These are phyloP conservation scores for Tetrapyrgos nigripes DNA, from an alignment of 1,284 basidiomycete species.

Conservation along the genomic window DNA sequence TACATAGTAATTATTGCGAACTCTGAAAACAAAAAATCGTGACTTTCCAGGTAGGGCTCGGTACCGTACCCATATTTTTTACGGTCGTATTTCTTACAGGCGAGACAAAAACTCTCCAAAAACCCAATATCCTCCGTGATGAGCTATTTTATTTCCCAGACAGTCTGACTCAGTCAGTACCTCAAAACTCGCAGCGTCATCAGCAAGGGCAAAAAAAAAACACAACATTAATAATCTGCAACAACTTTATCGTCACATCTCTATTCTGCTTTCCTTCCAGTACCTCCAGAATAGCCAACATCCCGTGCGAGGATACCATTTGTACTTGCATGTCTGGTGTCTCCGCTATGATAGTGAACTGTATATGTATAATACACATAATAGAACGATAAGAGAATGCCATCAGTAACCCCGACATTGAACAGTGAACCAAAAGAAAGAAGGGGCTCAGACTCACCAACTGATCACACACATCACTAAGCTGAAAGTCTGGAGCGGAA, in stretches of 20 bases:
- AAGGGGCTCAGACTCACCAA: too few relatives aligned
- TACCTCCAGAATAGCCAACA: slow-evolving; percentile 93
- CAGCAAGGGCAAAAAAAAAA: slow-evolving; percentile 27
- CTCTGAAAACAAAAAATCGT: too few relatives aligned
- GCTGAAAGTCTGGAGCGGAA: slow-evolving; percentile 77
- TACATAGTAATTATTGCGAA: too few relatives aligned
- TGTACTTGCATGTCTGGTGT: slow-evolving; percentile 91
- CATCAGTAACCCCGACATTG: too few relatives aligned
- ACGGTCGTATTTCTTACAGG: too few relatives aligned
- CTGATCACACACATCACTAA: slow-evolving; percentile 87
- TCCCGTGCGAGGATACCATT: slow-evolving; percentile 90
- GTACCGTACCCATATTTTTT: too few relatives aligned
- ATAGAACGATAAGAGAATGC: too few relatives aligned
- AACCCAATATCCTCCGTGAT: slow-evolving; percentile 86
- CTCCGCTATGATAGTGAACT: slow-evolving; percentile 83
- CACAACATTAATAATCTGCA: slow-evolving; percentile 92
- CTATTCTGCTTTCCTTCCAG: slow-evolving; percentile 80
- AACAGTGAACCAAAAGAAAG: too few relatives aligned
- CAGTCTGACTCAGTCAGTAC: neutral
- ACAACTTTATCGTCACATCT: slow-evolving; percentile 83
- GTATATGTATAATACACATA: too few relatives aligned
- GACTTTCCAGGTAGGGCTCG: too few relatives aligned
- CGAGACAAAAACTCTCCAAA: slow-evolving; percentile 95
- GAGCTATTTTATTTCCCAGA: too few relatives aligned
- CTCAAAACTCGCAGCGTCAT: neutral